Percentiles rank a stretch among this genome's conserved stretches.
Evolutionary conservation across 495 filamentous ascomycete genomes (phyloP).

Genomic region (Cryomyces minteri): DNA sequence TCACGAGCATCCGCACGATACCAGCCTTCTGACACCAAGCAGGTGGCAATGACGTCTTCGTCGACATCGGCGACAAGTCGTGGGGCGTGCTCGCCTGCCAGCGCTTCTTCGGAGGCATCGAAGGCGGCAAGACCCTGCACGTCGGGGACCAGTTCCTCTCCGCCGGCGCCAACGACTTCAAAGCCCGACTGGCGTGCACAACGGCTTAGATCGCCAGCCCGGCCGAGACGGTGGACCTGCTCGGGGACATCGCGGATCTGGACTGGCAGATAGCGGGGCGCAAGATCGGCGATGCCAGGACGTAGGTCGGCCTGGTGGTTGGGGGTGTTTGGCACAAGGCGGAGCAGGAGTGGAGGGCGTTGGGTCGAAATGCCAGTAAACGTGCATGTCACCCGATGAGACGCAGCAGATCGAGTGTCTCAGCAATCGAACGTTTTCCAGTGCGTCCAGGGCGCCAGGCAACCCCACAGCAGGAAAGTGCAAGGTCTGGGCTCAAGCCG

Average conservation of each 20-base stretch:
- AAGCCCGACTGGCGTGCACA: constrained; percentile 49
- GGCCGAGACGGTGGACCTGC: constrained; percentile 65
- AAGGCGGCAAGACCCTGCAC: constrained; percentile 46
- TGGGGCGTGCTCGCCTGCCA: constrained; percentile 88
- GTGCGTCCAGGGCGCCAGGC: too few relatives aligned
- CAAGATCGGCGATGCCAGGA: too few relatives aligned
- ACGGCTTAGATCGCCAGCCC: constrained; percentile 89
- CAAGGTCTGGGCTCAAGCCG: too few relatives aligned
- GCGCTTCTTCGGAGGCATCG: constrained; percentile 67
- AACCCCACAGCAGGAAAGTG: too few relatives aligned
- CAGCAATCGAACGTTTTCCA: too few relatives aligned
- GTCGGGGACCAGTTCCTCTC: constrained; percentile 93
- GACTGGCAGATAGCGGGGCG: background rate
- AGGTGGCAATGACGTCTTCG: constrained; percentile 89
- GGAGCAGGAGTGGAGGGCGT: too few relatives aligned
- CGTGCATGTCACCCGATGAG: too few relatives aligned
- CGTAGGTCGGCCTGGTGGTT: too few relatives aligned
- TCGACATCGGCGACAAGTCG: constrained; percentile 96
- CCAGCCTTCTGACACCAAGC: background rate
- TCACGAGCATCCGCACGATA: too few relatives aligned
- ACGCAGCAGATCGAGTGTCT: too few relatives aligned
- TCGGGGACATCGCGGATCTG: constrained; percentile 58
- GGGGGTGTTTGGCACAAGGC: too few relatives aligned
- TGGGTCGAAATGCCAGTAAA: too few relatives aligned
- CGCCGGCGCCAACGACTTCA: constrained; percentile 93